Conservation (phyloP, 2,329 filamentous ascomycete genomes). For the Daldinia sp. region DNA sequence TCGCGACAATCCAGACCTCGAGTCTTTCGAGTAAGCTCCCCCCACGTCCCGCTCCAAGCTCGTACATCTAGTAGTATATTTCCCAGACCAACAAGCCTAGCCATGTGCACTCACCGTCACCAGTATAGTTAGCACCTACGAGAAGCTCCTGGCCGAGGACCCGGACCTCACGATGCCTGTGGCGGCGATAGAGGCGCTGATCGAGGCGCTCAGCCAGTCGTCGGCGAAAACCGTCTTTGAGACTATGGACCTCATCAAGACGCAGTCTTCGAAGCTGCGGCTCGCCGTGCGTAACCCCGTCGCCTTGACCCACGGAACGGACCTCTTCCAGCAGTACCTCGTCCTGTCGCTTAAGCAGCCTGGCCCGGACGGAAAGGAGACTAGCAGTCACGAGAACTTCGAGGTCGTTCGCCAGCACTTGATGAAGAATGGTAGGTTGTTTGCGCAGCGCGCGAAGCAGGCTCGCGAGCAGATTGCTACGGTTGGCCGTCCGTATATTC, state of each 20-base stretch:
- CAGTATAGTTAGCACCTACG: constrained; percentile 66
- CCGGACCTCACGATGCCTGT: constrained; percentile 93
- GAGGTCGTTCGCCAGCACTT: constrained; percentile 84
- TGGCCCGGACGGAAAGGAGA: constrained; percentile 45
- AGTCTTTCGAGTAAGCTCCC: constrained; percentile 43
- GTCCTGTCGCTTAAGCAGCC: constrained; percentile 74
- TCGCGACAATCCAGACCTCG: constrained; percentile 42
- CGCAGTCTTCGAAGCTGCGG: constrained; percentile 80
- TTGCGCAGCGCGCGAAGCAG: constrained; percentile 86
- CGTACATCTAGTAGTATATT: too few relatives aligned
- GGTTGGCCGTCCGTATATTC: constrained; percentile 74
- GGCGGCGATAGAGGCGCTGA: constrained; percentile 90
- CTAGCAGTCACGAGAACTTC: constrained; percentile 67
- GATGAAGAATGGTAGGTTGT: constrained; percentile 83
- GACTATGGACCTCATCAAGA: constrained; percentile 84
- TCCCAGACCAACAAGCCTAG: constrained; percentile 15
- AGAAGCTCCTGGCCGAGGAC: constrained; percentile 67
- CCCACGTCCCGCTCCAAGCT: background rate
- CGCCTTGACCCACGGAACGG: constrained; percentile 90
- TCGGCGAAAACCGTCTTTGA: constrained; percentile 90
- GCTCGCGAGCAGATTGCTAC: constrained; percentile 83
- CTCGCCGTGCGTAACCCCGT: constrained; percentile 85
- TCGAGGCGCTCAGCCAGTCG: constrained; percentile 81
- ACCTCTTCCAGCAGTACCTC: constrained; percentile 94
- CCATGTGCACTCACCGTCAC: constrained; percentile 36